Conservation (phyloP, 805 yeast genomes). For the Kodamaea kakaduensis region DNA sequence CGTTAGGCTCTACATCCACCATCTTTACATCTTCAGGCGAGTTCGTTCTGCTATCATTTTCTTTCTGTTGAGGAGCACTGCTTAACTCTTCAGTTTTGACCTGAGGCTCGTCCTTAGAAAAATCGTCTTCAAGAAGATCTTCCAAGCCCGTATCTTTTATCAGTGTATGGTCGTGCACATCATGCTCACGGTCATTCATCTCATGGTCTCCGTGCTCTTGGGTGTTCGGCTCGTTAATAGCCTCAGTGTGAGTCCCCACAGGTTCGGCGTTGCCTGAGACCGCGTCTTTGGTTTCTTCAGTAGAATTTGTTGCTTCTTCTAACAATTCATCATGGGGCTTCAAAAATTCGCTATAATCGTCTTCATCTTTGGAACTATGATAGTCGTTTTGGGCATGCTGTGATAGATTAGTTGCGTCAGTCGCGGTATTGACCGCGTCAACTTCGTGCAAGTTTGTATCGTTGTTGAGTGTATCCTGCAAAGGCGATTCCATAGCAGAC, state of each 20-base stretch:
- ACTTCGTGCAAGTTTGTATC: not conserved
- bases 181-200: too few species aligned
- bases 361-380: not conserved
- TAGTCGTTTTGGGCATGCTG: not conserved
- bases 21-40: not conserved
- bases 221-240: too few species aligned
- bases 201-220: too few species aligned
- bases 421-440: not conserved
- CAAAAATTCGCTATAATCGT: not conserved
- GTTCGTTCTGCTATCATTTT: too few species aligned
- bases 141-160: not conserved
- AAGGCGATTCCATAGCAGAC: constrained; percentile 1
- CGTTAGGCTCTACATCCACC: constrained; percentile 4
- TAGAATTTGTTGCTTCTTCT: too few species aligned
- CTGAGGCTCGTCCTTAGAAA: not conserved
- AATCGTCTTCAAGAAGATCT: constrained; percentile 4
- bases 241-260: too few species aligned
- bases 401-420: not conserved
- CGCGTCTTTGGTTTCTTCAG: too few species aligned
- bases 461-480: not conserved
- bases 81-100: not conserved
- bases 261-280: too few species aligned
- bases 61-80: too few species aligned
- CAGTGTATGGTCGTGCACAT: too few species aligned
- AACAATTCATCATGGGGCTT: not conserved